Evolutionary conservation across 495 filamentous ascomycete species (phyloP).

Genomic region (Xylaria longipes): DNA sequence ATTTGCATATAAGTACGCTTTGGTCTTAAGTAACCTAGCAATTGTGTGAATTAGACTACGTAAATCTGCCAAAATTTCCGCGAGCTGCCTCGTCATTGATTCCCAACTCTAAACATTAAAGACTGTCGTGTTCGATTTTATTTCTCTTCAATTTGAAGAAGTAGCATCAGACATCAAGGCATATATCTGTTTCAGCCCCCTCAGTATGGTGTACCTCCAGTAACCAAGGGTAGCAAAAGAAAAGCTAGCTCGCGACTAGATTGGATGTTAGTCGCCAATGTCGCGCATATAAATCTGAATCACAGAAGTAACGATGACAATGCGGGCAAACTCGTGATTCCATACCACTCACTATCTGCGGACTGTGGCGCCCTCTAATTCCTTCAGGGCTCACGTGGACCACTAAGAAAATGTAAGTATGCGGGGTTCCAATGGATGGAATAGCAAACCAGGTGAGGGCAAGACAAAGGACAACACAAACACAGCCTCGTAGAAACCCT

Average conservation of each 20-base stretch:
- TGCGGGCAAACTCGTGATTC: not conserved
- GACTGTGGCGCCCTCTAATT: not conserved
- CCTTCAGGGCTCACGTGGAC: not conserved
- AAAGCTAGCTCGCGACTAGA: not conserved
- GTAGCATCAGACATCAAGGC: not conserved
- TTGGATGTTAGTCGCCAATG: not conserved
- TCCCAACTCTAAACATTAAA: not conserved
- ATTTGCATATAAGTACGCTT: not conserved
- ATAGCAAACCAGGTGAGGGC: not conserved
- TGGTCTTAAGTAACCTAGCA: not conserved
- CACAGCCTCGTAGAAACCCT: not conserved
- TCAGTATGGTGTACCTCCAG: not conserved
- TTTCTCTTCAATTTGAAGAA: not conserved
- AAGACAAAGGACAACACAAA: not conserved
- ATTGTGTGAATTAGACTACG: not conserved
- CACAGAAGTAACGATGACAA: not conserved
- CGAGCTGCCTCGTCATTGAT: not conserved
- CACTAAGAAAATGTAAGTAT: slow-evolving; percentile 4
- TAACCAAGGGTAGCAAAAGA: not conserved
- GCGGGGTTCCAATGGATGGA: not conserved
- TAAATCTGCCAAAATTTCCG: not conserved
- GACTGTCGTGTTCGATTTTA: not conserved
- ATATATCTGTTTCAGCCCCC: not conserved
- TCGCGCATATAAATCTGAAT: not conserved
- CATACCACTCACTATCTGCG: not conserved